phyloP scores from a whole-genome alignment of 768 basidiomycete species.

The Xerocomellus dryophilus region DNA sequence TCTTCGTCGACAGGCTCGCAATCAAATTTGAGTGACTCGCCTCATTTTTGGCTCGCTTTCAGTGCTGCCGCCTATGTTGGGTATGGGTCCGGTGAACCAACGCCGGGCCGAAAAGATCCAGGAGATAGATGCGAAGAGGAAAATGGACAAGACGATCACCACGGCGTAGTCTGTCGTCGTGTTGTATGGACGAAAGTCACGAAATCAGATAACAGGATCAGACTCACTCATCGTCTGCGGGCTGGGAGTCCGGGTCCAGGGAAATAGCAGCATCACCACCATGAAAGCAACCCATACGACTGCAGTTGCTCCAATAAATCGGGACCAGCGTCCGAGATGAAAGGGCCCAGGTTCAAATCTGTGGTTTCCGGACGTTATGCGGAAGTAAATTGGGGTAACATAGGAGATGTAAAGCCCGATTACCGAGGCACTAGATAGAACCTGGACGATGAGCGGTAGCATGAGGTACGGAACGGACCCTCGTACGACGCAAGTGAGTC shows the following conservation, averaged over 20 bases:
- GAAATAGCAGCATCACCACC: constrained; percentile 35
- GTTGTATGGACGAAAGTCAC: not conserved
- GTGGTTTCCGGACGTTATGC: constrained; percentile 35
- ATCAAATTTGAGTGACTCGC: not conserved
- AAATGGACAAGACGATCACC: constrained; percentile 32
- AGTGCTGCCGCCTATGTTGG: constrained; percentile 22
- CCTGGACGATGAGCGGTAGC: not conserved
- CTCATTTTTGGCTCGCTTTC: constrained; percentile 7
- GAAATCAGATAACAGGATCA: not conserved
- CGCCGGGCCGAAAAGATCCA: constrained; percentile 36
- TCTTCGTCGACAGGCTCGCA: not conserved
- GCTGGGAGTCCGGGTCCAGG: constrained; percentile 19
- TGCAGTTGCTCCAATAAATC: constrained; percentile 29
- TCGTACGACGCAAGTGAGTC: constrained; percentile 36
- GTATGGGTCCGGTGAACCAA: constrained; percentile 37
- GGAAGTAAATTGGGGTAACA: constrained; percentile 36
- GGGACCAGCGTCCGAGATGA: constrained; percentile 30
- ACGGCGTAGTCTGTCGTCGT: constrained; percentile 19
- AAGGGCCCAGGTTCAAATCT: constrained; percentile 37
- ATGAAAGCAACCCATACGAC: constrained; percentile 35
- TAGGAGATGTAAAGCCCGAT: constrained; percentile 39
- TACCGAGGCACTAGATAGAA: constrained; percentile 26
- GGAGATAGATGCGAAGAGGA: constrained; percentile 28
- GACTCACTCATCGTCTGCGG: constrained; percentile 35
- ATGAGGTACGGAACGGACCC: not conserved